phyloP scores from a whole-genome alignment of 345 rosid genomes.

The Citrus sp. region DNA sequence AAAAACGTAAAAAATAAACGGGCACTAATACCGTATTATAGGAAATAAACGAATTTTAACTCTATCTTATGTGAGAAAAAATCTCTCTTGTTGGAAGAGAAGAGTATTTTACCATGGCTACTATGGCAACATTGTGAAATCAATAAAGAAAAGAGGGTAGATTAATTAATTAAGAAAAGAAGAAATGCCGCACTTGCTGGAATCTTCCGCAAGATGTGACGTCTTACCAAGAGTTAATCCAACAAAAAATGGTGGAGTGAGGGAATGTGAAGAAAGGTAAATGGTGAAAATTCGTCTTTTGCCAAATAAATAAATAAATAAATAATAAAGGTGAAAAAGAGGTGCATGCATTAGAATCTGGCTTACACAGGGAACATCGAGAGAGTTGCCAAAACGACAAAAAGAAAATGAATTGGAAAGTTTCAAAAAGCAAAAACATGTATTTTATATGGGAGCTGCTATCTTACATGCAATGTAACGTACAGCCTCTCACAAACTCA shows the following conservation, averaged over 20 bases:
- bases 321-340: background rate
- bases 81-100: no score
- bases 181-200: background rate
- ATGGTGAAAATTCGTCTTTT: background rate
- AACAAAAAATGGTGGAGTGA: background rate
- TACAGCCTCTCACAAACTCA: no score
- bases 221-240: background rate
- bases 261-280: background rate
- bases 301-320: no score
- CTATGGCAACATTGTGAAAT: no score
- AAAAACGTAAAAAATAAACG: no score
- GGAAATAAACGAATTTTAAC: rapidly evolving
- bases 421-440: no score
- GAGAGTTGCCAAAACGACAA: background rate
- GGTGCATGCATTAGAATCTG: constrained; percentile 25
- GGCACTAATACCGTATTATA: no score
- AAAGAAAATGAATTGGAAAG: background rate
- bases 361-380: background rate
- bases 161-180: no score
- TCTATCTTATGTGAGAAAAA: rapidly evolving
- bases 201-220: background rate
- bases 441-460: no score
- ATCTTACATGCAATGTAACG: no score
- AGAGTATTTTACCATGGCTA: no score
- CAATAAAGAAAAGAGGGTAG: no score